Evolutionary conservation across 345 rosid species (phyloP).

Genomic region (Reutealis trisperma): DNA sequence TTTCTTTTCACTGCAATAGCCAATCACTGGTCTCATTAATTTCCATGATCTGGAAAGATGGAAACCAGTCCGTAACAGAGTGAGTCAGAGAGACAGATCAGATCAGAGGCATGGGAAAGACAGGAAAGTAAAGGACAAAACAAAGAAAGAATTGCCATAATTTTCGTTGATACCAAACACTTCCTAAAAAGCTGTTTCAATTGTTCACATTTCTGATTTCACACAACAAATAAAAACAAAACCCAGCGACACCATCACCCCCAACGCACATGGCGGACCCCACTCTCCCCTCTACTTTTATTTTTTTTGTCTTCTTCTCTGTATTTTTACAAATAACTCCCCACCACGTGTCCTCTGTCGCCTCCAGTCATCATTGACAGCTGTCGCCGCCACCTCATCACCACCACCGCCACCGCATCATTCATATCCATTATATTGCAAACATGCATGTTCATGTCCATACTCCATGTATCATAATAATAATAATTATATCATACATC

Average conservation of each 20-base stretch:
- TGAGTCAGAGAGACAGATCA: too few species aligned
- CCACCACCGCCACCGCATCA: not conserved
- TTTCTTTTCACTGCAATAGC: too few species aligned
- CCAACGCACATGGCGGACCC: conserved; percentile 36
- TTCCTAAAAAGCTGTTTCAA: too few species aligned
- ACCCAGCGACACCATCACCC: conserved; percentile 3
- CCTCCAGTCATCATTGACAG: conserved; percentile 23
- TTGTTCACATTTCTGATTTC: not conserved
- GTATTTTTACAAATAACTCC: too few species aligned
- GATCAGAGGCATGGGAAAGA: too few species aligned
- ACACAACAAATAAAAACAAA: not conserved
- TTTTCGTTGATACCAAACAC: too few species aligned
- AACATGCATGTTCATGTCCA: not conserved
- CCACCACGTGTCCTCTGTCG: conserved; percentile 39
- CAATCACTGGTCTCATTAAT: too few species aligned
- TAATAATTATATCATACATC: too few species aligned
- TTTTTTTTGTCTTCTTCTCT: not conserved
- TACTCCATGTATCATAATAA: too few species aligned
- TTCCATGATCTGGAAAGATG: not conserved
- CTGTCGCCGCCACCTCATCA: conserved; percentile 26
- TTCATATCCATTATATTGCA: not conserved
- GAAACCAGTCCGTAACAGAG: not conserved
- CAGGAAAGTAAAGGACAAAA: too few species aligned
- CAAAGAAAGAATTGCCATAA: too few species aligned
- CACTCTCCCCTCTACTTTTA: not conserved